Evolutionary conservation across 2,329 filamentous ascomycete genomes (phyloP).

Genomic region (Furcasterigmium sp.): DNA sequence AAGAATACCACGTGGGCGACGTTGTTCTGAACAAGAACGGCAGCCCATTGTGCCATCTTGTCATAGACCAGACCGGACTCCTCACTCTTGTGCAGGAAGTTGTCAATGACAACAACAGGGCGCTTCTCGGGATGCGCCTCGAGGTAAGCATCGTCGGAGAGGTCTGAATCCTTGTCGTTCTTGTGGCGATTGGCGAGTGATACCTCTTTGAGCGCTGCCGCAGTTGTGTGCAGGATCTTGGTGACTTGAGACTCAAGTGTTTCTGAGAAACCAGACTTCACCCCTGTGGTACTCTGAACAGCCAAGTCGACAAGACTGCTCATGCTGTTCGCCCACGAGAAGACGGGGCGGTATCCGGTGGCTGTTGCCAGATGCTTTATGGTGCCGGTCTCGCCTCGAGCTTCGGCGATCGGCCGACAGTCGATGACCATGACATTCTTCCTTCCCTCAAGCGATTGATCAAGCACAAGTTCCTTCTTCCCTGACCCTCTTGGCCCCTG

Average conservation of each 20-base stretch:
- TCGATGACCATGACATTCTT: conserved; percentile 81
- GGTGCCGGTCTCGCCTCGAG: conserved; percentile 78
- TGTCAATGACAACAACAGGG: conserved; percentile 84
- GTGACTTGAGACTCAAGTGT: conserved; percentile 82
- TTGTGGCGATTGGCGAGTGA: conserved; percentile 66
- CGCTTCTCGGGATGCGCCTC: conserved; percentile 82
- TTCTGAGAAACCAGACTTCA: conserved; percentile 91
- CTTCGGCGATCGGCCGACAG: conserved; percentile 89
- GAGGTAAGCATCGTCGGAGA: conserved; percentile 81
- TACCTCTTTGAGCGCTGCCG: conserved; percentile 71
- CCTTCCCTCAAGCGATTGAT: conserved; percentile 72
- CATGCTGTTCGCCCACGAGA: conserved; percentile 94
- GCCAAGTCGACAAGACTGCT: conserved; percentile 90
- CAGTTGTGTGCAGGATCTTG: conserved; percentile 85
- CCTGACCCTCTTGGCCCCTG: conserved; percentile 89
- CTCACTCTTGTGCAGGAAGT: conserved; percentile 78
- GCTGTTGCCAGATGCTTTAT: conserved; percentile 76
- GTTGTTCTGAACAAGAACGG: conserved; percentile 77
- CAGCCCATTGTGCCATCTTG: conserved; percentile 85
- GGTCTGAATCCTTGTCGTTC: conserved; percentile 64
- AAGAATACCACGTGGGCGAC: conserved; percentile 93
- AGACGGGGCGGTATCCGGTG: conserved; percentile 88
- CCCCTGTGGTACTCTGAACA: conserved; percentile 87
- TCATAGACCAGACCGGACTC: conserved; percentile 66
- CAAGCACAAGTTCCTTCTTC: conserved; percentile 81